Conservation (phyloP, 495 filamentous ascomycete genomes). For the Pseudomonodictys pantanalensis region DNA sequence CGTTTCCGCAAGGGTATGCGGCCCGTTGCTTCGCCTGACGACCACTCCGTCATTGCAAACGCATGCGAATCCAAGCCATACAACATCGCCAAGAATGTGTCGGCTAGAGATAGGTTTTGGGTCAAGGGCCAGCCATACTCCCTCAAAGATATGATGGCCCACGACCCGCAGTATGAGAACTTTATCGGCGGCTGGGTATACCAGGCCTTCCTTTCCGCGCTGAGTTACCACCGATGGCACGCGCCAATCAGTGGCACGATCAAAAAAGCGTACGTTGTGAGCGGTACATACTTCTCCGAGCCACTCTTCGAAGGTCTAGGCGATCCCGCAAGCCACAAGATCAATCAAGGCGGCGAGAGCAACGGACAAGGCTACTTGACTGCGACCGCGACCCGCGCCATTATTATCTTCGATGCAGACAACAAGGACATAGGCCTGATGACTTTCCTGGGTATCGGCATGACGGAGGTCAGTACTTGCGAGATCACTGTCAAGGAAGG, state of each 20-base stretch:
- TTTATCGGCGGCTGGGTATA: constrained; percentile 39
- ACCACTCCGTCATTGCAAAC: constrained; percentile 58
- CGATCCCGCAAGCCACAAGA: constrained; percentile 37
- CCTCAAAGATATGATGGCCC: constrained; percentile 34
- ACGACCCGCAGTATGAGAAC: constrained; percentile 27
- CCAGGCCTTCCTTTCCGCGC: constrained; percentile 37
- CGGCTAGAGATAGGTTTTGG: constrained; percentile 60
- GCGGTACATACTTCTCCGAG: constrained; percentile 69
- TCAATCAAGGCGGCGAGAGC: constrained; percentile 40
- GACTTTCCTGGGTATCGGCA: constrained; percentile 63
- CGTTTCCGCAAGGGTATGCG: constrained; percentile 51
- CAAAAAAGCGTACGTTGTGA: constrained; percentile 28
- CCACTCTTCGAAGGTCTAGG: constrained; percentile 52
- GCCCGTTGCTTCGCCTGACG: constrained; percentile 55
- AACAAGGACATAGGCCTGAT: constrained; percentile 63
- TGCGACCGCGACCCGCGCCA: constrained; percentile 54
- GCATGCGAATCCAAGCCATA: constrained; percentile 64
- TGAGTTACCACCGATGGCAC: constrained; percentile 42
- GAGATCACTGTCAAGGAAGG: constrained; percentile 63
- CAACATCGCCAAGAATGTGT: constrained; percentile 43
- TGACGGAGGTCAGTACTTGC: constrained; percentile 69
- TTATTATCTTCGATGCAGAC: constrained; percentile 69
- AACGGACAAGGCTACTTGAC: constrained; percentile 57
- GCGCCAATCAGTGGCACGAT: constrained; percentile 34
- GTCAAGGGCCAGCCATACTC: constrained; percentile 58